Evolutionary conservation across 495 filamentous ascomycete genomes (phyloP).

Genomic region (Aspergillus saccharolyticus): DNA sequence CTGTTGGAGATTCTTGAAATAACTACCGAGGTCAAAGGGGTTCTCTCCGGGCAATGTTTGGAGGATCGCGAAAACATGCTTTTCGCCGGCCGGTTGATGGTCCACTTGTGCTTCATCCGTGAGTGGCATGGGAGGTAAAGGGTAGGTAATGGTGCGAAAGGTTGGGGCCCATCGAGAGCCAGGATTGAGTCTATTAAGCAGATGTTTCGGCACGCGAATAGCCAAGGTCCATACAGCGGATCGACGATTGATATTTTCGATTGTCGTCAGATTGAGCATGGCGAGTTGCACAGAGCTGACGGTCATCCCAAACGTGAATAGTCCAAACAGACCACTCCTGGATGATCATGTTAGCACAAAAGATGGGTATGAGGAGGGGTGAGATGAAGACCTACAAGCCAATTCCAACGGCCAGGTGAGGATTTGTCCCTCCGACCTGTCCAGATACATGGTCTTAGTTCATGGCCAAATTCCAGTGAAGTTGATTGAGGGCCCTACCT

Average conservation of each 20-base stretch:
- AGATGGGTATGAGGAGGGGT: constrained; percentile 8
- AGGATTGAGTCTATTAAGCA: constrained; percentile 32
- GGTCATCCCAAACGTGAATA: constrained; percentile 74
- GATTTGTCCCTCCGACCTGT: constrained; percentile 35
- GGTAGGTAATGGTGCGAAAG: constrained; percentile 47
- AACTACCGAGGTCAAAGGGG: constrained; percentile 65
- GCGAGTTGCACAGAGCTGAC: constrained; percentile 64
- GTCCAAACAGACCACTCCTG: constrained; percentile 61
- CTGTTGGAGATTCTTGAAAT: constrained; percentile 62
- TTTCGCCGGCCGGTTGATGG: constrained; percentile 18
- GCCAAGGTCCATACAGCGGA: constrained; percentile 68
- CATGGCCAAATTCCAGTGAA: constrained; percentile 11
- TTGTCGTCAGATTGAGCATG: constrained; percentile 68
- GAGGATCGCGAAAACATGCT: constrained; percentile 70
- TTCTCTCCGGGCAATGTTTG: constrained; percentile 69
- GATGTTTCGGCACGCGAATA: constrained; percentile 58
- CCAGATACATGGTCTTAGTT: neutral
- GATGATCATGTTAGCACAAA: constrained; percentile 3
- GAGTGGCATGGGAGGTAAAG: constrained; percentile 19
- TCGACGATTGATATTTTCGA: constrained; percentile 65
- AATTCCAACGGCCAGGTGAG: constrained; percentile 51
- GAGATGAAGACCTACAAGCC: constrained; percentile 45
- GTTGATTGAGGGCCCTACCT: constrained; percentile 23
- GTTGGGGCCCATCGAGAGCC: constrained; percentile 37
- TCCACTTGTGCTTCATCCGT: constrained; percentile 7